Base-by-base conservation (phyloP, 225 moss, liverwort and hornwort species). In the Asterella californica region DNA sequence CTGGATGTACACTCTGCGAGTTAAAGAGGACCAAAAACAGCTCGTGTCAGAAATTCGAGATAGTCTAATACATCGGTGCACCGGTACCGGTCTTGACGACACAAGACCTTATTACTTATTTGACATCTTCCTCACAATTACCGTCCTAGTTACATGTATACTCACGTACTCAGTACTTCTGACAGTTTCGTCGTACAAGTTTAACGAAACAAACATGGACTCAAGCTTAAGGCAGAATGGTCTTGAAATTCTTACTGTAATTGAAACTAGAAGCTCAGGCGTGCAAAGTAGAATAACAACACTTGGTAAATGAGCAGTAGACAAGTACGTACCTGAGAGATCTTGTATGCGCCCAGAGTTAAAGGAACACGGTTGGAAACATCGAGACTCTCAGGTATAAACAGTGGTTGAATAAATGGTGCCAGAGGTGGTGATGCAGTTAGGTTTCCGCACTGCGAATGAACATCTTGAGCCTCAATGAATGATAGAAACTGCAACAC, bases 1-100 rank as follows among this genome's bases (percentile, higher is more conserved):
- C 59, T 7, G 72, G 61, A 59, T 80, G 80, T 19, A 79, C 71
- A 6, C 62, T 83, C 78, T 78, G 62, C 11, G 30, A 64, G 14
- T 10, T 27, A 19, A 62, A 24, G 19, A 62, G 7, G 3, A 42
- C 3, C 7, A 3, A 42, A 29, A 64, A 0, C 27, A 64, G 22
- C 81, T 45, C 5, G 67, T 76, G 47, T 75, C 62, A 34, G 75
- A 24, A 61, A 48, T 6, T 33, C 54, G 17, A 67, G 50, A 42
- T 81, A 75, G 63, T 81, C 17, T 72, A 15, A 37, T 36, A 19
- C 14, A 57, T 14, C 15, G 29, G 21, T 2, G 77, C 4, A 53
- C 38, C 61, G 21, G 29, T 57, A n/a, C n/a, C 24, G n/a, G n/a
- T n/a, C n/a, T n/a, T n/a, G n/a, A n/a, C n/a, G n/a, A n/a, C n/a